phyloP scores from a whole-genome alignment of 176 grass and related monocot species.

The Paspalum vaginatum region DNA sequence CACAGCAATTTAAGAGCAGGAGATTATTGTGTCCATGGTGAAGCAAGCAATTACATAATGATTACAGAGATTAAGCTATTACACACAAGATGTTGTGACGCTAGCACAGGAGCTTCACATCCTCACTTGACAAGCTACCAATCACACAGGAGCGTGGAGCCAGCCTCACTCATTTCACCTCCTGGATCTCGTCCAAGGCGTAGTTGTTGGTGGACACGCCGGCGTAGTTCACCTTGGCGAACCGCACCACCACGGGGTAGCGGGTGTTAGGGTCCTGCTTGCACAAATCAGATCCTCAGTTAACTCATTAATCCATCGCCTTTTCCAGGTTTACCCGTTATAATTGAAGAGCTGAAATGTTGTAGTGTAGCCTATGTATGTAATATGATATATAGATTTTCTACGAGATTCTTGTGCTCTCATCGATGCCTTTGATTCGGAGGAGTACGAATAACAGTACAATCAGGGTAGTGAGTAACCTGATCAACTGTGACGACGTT shows the following conservation, averaged over 20 bases:
- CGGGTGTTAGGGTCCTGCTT: conserved; percentile 74
- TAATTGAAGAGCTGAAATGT: neutral
- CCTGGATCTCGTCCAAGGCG: conserved; percentile 81
- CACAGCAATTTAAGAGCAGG: conserved; percentile 20
- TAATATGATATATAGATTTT: neutral
- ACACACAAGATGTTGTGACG: conserved; percentile 34
- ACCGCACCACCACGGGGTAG: conserved; percentile 85
- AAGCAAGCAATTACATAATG: conserved; percentile 39
- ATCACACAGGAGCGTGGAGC: neutral
- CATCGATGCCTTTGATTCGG: too few relatives aligned
- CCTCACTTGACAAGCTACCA: conserved; percentile 28
- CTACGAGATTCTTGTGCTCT: neutral
- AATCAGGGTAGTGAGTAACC: conserved; percentile 32
- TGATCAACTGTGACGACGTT: conserved; percentile 84
- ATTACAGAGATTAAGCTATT: conserved; percentile 33
- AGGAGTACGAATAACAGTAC: too few relatives aligned
- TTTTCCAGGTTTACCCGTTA: too few relatives aligned
- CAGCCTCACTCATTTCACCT: conserved; percentile 55
- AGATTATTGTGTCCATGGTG: conserved; percentile 34
- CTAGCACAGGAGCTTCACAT: conserved; percentile 12
- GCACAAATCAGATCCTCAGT: neutral
- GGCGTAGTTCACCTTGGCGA: conserved; percentile 85
- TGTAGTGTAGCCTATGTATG: neutral
- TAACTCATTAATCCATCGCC: too few relatives aligned
- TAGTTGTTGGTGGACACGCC: conserved; percentile 97